Percentiles rank a stretch among this genome's conserved stretches.
Conservation (phyloP, 2,329 filamentous ascomycete genomes). For the Dryadomyces quercivorus region DNA sequence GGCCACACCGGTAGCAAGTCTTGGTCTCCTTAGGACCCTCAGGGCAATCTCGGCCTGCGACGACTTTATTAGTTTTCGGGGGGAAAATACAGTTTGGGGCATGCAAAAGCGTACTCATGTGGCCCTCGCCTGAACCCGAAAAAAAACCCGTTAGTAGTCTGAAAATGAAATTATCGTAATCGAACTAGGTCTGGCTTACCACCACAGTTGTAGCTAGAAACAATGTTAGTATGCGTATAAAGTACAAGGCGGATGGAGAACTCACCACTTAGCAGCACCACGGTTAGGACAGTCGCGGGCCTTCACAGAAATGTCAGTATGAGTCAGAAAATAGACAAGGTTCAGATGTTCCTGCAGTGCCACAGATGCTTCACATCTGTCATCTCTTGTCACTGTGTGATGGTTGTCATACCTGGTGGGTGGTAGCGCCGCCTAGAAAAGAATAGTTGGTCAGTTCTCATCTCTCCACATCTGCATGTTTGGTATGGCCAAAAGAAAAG, state of each 20-base stretch:
- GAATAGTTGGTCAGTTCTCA: slow-evolving; percentile 14
- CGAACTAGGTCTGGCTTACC: slow-evolving; percentile 34
- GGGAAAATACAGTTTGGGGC: neutral
- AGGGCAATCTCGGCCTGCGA: slow-evolving; percentile 76
- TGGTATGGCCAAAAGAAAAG: slow-evolving; percentile 1
- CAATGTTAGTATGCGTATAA: slow-evolving; percentile 7
- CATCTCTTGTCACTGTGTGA: neutral
- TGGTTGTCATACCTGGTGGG: slow-evolving; percentile 54
- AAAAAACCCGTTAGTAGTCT: slow-evolving; percentile 14
- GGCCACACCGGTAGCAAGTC: slow-evolving; percentile 68
- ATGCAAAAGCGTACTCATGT: slow-evolving; percentile 50
- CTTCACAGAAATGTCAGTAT: slow-evolving; percentile 25
- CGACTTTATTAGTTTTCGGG: slow-evolving; percentile 10
- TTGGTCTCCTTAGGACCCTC: slow-evolving; percentile 78
- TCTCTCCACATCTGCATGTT: slow-evolving; percentile 12
- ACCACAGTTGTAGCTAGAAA: slow-evolving; percentile 66
- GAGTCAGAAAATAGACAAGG: slow-evolving; percentile 9
- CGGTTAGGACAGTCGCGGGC: slow-evolving; percentile 79
- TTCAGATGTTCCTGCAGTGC: neutral
- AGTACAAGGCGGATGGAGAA: slow-evolving; percentile 8
- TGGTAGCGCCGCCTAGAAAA: slow-evolving; percentile 53
- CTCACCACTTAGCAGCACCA: slow-evolving; percentile 71
- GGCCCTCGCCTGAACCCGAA: slow-evolving; percentile 43
- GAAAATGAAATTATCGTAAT: slow-evolving; percentile 9
- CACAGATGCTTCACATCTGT: neutral